Percentiles rank a stretch among this genome's conserved stretches.
Evolutionary conservation across 2,329 filamentous ascomycete species (phyloP).

Genomic region (Magnaporthiopsis rhizophila): DNA sequence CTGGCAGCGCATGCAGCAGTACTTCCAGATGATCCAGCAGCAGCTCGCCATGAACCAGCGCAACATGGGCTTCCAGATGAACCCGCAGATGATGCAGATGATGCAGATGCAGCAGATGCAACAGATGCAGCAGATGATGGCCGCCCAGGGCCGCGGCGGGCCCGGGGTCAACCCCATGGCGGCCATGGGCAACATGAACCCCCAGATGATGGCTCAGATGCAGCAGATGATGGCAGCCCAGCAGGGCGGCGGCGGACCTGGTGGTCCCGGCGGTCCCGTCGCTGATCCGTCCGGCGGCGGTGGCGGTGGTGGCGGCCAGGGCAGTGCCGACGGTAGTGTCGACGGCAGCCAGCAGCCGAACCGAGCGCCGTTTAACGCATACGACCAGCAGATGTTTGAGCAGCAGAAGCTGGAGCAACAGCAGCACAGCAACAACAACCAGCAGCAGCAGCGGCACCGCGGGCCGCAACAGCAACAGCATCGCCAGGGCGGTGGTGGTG

Average conservation of each 20-base stretch:
- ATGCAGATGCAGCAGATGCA: conserved; percentile 62
- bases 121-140: conserved; percentile 31
- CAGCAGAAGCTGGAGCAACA: conserved; percentile 68
- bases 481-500: conserved; percentile 28
- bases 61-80: conserved; percentile 55
- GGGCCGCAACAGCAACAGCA: conserved; percentile 22
- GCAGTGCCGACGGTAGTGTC: conserved; percentile 22
- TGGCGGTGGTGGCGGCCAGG: conserved; percentile 20
- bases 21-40: conserved; percentile 91
- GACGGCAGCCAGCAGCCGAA: conserved; percentile 18
- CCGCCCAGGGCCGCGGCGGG: conserved; percentile 17
- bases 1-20: conserved; percentile 97
- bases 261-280: conserved; percentile 14
- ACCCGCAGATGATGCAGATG: conserved; percentile 71
- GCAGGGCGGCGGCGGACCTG: conserved; percentile 20
- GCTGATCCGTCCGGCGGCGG: conserved; percentile 9
- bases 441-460: conserved; percentile 20
- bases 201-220: conserved; percentile 50
- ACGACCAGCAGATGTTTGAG: conserved; percentile 68
- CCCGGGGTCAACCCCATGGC: conserved; percentile 30
- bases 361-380: conserved; percentile 53
- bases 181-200: conserved; percentile 33
- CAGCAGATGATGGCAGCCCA: conserved; percentile 39
- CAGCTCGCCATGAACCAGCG: conserved; percentile 75
- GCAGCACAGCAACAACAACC: conserved; percentile 33